Base-by-base conservation (phyloP, 371 early-diverging fungal genomes). In the Batrachochytrium dendrobatidis region DNA sequence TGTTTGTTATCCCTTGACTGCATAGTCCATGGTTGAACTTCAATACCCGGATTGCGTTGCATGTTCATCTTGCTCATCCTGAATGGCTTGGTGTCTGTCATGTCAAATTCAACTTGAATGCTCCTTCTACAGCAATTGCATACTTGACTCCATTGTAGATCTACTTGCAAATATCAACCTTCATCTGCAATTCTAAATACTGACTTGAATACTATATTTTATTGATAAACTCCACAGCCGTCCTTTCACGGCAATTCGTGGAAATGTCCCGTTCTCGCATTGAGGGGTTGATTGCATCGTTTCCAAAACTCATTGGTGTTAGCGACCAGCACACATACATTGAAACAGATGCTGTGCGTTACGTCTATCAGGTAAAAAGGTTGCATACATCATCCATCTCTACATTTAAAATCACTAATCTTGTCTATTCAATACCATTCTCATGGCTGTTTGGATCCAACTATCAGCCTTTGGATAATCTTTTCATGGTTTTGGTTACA, bases 231-330 rank as follows among this genome's bases (percentile, higher is more conserved):
- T 51, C 44, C 18, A 28, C 71, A 96, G 96, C 91, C 59, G 80
- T 97, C 60, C 83, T 95, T 60, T 95, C 95, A 60, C 90, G 96
- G 46, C 96, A 97, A 77, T 95, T 94, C 72, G 83, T 91, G 35
- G 95, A 94, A 66, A 92, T 95, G 89, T 89, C 90, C 52, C 86
- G 94, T 34, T 84, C 92, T n/a, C 89, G 94, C 63, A 94, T 95
- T 62, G 98, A 97, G 71, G 95, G 95, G 18, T 78, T 97, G 46
- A 74, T 97, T 53, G 89, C 92, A 15, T 91, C 94, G 39, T 97
- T 97, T 64, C 96, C 98, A 6, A 95, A 95, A 73, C 79, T 98
- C 56, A 89, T 95, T 56, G 84, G 86, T 53, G 75, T 84, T 4
- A 55, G 50, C 32, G 89, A 91, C 64, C 95, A 98, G 76, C 96